Evolutionary conservation across 345 rosid species (phyloP), one percentile per base, ranked within the genome.

Genomic region (Eutrema yunnanense): DNA sequence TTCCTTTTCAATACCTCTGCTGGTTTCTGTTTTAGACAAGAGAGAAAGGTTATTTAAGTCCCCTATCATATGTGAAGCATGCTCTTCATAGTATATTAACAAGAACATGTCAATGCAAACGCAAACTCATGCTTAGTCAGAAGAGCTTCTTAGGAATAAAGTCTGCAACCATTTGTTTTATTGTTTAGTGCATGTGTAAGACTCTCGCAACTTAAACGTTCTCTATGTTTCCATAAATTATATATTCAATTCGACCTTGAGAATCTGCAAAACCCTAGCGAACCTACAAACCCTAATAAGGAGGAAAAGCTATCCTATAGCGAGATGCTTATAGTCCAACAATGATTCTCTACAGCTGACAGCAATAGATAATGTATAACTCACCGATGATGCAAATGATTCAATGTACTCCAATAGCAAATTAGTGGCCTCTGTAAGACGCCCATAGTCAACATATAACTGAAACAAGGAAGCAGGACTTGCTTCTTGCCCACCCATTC

Each of bases 381-480:
- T 76, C 81, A 94, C 98, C 82, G 81, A 84, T 44, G 97, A 83
- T 58, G 91, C 87, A 86, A 80, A 88, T 48, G 84, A 84, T 56
- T 88, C 92, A 30, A 84, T 73, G 71, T 84, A 89, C 85, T 89
- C 92, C 3, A 91, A 79, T 68, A 94, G 80, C 77, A 94, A 72
- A 80, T 85, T 86, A 70, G 89, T 87, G 60, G 97, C 98, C 77
- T 94, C 98, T 14, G 83, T 82, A 73, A 84, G 88, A 69, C 96
- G 87, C 48, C 86, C 86, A 74, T 85, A 81, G 66, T 84, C 84
- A 74, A 91, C 96, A 67, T 88, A 91, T 46, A 94, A 81, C 69
- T 80, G 87, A 73, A 94, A 83, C 83, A 94, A 79, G 70, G 98
- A 82, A 8, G 95, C 89, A 40, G 96, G 85, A 81, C 84, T 88